These are phyloP conservation scores for Pyricularia grisea DNA, from an alignment of 2,329 filamentous ascomycete genomes.

Conservation along the genomic window DNA sequence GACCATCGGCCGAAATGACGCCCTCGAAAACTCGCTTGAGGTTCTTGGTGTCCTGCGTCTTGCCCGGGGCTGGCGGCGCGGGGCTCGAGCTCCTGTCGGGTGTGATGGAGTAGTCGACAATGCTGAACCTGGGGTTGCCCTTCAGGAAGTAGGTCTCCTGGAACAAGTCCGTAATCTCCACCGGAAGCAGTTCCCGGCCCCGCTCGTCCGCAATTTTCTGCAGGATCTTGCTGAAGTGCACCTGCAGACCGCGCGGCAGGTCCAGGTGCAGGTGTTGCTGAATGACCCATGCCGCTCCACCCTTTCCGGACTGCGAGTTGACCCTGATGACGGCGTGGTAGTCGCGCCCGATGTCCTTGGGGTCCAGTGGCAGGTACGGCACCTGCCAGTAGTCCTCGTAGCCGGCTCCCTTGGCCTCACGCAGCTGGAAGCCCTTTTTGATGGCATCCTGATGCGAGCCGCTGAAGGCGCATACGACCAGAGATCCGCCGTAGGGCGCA, in stretches of 20 bases:
- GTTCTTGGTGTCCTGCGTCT: slow-evolving; percentile 68
- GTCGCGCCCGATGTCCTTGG: slow-evolving; percentile 86
- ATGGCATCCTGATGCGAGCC: slow-evolving; percentile 94
- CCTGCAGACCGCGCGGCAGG: slow-evolving; percentile 82
- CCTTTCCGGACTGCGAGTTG: slow-evolving; percentile 94
- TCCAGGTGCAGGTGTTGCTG: slow-evolving; percentile 83
- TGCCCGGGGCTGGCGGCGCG: slow-evolving; percentile 55
- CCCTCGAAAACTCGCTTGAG: slow-evolving; percentile 77
- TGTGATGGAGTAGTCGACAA: slow-evolving; percentile 87
- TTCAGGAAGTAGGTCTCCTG: slow-evolving; percentile 79
- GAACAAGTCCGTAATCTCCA: slow-evolving; percentile 82
- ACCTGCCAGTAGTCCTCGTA: slow-evolving; percentile 69
- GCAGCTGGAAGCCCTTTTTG: slow-evolving; percentile 77
- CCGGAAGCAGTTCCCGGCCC: slow-evolving; percentile 73
- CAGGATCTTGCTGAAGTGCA: slow-evolving; percentile 83
- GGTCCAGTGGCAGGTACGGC: slow-evolving; percentile 88
- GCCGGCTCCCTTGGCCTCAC: slow-evolving; percentile 49
- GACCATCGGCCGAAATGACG: slow-evolving; percentile 71
- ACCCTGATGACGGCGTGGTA: slow-evolving; percentile 97
- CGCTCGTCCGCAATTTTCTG: slow-evolving; percentile 72
- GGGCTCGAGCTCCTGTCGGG: slow-evolving; percentile 74
- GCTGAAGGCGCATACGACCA: slow-evolving; percentile 88
- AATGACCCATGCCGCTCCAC: slow-evolving; percentile 90
- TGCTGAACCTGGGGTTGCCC: slow-evolving; percentile 71
- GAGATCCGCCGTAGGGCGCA: slow-evolving; percentile 80